Conservation (phyloP, 108 stramenopile genomes). For the Skeletonema tropicum region DNA sequence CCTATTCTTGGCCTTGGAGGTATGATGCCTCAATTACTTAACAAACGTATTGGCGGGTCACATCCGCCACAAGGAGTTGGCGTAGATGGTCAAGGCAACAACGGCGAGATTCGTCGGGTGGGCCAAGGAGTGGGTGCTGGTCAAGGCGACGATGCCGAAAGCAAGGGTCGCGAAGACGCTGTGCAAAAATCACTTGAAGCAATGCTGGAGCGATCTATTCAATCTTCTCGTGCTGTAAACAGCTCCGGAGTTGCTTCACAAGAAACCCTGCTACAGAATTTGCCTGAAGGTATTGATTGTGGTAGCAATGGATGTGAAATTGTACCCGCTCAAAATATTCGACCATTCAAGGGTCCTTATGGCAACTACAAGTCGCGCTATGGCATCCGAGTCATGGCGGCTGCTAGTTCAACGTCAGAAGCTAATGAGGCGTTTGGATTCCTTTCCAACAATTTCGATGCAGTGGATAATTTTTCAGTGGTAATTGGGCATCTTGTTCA, state of each 20-base stretch:
- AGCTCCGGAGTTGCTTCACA: constrained; percentile 53
- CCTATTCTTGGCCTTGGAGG: background rate
- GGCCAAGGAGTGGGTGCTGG: background rate
- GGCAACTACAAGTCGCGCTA: constrained; percentile 58
- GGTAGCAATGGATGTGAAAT: constrained; percentile 67
- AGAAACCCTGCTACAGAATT: constrained; percentile 39
- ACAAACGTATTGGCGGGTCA: background rate
- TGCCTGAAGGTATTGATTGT: constrained; percentile 71
- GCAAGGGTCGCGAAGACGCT: constrained; percentile 50
- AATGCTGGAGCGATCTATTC: constrained; percentile 59
- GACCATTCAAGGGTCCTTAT: constrained; percentile 57
- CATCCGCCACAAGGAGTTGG: no score
- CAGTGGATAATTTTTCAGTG: constrained; percentile 64
- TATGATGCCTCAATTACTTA: background rate
- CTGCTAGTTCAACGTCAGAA: constrained; percentile 38
- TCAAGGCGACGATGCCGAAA: constrained; percentile 5
- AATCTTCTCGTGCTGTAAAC: constrained; percentile 52
- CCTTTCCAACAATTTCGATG: constrained; percentile 53
- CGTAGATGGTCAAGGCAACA: no score
- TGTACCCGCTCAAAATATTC: constrained; percentile 67
- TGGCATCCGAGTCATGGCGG: constrained; percentile 66
- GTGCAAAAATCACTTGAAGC: constrained; percentile 63
- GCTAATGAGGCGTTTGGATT: constrained; percentile 19
- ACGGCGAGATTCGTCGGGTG: background rate
- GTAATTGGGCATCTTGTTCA: constrained; percentile 59